Evolutionary conservation across 371 early-diverging fungal species (phyloP), one percentile per base, ranked within the genome.

Genomic region (Neoconidiobolus thromboides): DNA sequence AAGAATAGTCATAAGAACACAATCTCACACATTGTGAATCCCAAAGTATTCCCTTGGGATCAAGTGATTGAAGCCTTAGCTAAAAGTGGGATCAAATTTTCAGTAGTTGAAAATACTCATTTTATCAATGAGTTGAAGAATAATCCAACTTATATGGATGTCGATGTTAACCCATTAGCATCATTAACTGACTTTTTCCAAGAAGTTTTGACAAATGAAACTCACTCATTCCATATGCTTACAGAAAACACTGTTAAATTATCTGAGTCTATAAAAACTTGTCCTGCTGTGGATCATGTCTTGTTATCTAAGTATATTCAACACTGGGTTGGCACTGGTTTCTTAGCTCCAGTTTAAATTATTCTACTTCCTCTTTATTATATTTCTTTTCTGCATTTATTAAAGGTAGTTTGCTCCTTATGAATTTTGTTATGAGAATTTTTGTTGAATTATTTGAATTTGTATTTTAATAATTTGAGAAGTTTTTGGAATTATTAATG

Each of bases 91-190:
- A 43, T 57, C 44, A 12, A 15, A 2, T 57, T 41, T 37, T 10
- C 41, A 43, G 46, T 41, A 14, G 46, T 57, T 38, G 43, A 40
- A 43, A 7, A 3, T 14, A 3, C 9, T 10, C 10, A 10, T 10
- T 57, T 57, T 37, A 10, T 57, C n/a, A 5, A 46, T 41, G 15
- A 43, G 38, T 12, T 46, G 9, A 43, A 15, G 9, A 40, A 2
- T 14, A 14, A 46, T n/a, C 57, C 57, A 9, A 12, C 41, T 14
- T 57, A 14, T 46, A 42, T 43, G 14, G 36, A 57, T 44, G 57
- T 43, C 14, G 57, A 57, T 37, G 44, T 57, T 46, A 57, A 57
- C 37, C 57, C 57, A 12, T 44, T 57, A 36, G 57, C 57, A n/a
- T 14, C 57, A 5, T 41, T 57, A 14, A 44, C 57, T 6, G 57